phyloP scores from a whole-genome alignment of 495 filamentous ascomycete species.

The Talaromyces trachyspermus region DNA sequence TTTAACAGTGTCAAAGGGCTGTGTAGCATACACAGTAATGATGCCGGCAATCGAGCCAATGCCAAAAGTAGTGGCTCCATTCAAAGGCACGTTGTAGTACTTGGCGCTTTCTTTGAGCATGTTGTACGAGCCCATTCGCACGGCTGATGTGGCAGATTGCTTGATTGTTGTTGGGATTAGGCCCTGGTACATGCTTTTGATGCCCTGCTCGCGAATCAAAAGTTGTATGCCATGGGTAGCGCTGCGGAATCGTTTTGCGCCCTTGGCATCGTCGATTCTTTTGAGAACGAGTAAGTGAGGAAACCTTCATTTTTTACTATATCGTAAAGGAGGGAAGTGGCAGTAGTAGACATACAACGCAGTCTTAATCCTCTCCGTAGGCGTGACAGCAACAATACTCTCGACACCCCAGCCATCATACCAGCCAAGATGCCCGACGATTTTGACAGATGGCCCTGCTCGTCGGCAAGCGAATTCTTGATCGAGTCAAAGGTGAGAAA shows the following conservation, averaged over 20 bases:
- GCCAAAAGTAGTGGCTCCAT: constrained; percentile 11
- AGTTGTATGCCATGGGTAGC: constrained; percentile 13
- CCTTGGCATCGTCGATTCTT: constrained; percentile 21
- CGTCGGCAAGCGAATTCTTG: constrained; percentile 51
- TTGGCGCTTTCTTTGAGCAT: constrained; percentile 13
- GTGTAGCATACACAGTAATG: constrained; percentile 38
- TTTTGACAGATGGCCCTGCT: constrained; percentile 48
- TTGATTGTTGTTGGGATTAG: constrained; percentile 22
- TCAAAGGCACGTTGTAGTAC: not conserved
- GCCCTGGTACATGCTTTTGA: constrained; percentile 18
- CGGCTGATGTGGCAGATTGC: constrained; percentile 24
- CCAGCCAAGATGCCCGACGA: constrained; percentile 42
- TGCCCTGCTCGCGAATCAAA: constrained; percentile 14
- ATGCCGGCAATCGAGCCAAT: constrained; percentile 22
- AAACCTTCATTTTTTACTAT: not conserved
- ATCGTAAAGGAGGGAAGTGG: not conserved
- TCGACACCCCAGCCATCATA: constrained; percentile 21
- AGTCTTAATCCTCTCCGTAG: constrained; percentile 25
- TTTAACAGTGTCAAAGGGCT: constrained; percentile 63
- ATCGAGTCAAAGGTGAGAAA: constrained; percentile 61
- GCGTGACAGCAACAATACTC: constrained; percentile 20
- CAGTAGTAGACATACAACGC: not conserved
- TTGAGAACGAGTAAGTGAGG: constrained; percentile 2
- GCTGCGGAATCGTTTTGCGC: constrained; percentile 12
- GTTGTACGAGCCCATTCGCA: constrained; percentile 24